Conservation (phyloP, 1,284 basidiomycete genomes). For the Cystobasidium slooffiae region DNA sequence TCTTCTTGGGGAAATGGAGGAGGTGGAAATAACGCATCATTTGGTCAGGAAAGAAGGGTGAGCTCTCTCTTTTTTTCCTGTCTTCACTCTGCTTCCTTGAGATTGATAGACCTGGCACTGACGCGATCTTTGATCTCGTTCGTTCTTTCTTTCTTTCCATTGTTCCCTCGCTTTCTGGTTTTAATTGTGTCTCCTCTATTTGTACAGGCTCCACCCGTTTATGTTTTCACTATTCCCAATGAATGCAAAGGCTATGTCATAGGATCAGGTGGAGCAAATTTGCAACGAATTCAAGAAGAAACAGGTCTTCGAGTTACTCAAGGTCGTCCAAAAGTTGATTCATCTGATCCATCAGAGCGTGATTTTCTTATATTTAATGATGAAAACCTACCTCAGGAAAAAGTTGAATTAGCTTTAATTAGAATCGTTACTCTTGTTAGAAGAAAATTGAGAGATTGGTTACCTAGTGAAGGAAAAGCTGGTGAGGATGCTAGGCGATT, state of each 20-base stretch:
- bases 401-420: constrained; percentile 12
- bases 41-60: constrained; percentile 8
- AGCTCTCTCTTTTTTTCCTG: background rate
- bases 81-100: too few species aligned
- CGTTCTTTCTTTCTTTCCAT: background rate
- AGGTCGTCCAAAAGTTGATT: background rate
- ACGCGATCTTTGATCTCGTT: too few species aligned
- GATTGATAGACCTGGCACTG: too few species aligned
- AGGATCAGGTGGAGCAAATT: background rate
- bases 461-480: constrained; percentile 18
- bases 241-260: constrained; percentile 5
- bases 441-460: constrained; percentile 7
- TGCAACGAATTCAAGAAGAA: background rate
- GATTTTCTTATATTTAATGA: constrained; percentile 23
- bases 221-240: constrained; percentile 5
- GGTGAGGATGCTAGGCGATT: background rate
- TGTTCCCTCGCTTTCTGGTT: background rate
- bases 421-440: background rate
- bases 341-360: background rate
- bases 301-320: constrained; percentile 8
- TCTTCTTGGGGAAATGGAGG: background rate
- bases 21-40: background rate
- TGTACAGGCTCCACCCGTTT: constrained; percentile 7
- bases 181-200: background rate
- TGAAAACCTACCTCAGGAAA: background rate